A percentile compares a stretch with the other conserved stretches of the same genome.
These are phyloP conservation scores for Boletus edulis DNA, from an alignment of 768 basidiomycete species.

Conservation along the genomic window DNA sequence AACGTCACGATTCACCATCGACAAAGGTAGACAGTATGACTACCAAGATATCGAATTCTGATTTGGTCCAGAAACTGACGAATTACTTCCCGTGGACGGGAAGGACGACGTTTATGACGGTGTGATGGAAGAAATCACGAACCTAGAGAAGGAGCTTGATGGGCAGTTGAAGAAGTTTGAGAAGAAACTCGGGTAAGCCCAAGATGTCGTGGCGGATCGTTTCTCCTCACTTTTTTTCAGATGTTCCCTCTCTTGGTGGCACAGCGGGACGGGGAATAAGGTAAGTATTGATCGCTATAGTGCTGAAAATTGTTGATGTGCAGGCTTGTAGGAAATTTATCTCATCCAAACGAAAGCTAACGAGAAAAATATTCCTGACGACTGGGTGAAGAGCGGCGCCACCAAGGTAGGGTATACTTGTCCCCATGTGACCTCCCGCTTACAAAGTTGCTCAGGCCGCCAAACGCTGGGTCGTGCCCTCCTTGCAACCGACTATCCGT, in stretches of 20 bases:
- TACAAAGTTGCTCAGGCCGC: conserved; percentile 46
- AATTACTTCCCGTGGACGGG: conserved; percentile 79
- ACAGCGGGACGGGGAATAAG: conserved; percentile 83
- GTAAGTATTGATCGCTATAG: conserved; percentile 31
- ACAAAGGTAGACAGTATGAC: conserved; percentile 48
- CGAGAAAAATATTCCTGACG: conserved; percentile 66
- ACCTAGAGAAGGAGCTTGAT: conserved; percentile 72
- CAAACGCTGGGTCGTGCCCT: conserved; percentile 74
- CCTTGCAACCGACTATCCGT: conserved; percentile 69
- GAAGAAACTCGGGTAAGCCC: conserved; percentile 60
- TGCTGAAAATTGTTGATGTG: background rate
- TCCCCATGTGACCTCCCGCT: background rate
- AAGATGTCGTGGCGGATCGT: conserved; percentile 3
- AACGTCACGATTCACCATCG: conserved; percentile 58
- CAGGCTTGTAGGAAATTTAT: conserved; percentile 75
- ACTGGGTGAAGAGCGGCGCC: conserved; percentile 77
- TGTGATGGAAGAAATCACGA: conserved; percentile 66
- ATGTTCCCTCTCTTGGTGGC: conserved; percentile 56
- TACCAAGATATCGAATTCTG: conserved; percentile 17
- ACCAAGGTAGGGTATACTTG: conserved; percentile 61
- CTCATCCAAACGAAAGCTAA: conserved; percentile 69
- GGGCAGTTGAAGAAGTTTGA: conserved; percentile 60
- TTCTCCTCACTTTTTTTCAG: conserved; percentile 34
- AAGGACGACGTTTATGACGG: conserved; percentile 85
- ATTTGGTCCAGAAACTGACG: conserved; percentile 50